Base-by-base conservation (phyloP, 208 protist genomes). In the Acanthamoeba pearcei region DNA sequence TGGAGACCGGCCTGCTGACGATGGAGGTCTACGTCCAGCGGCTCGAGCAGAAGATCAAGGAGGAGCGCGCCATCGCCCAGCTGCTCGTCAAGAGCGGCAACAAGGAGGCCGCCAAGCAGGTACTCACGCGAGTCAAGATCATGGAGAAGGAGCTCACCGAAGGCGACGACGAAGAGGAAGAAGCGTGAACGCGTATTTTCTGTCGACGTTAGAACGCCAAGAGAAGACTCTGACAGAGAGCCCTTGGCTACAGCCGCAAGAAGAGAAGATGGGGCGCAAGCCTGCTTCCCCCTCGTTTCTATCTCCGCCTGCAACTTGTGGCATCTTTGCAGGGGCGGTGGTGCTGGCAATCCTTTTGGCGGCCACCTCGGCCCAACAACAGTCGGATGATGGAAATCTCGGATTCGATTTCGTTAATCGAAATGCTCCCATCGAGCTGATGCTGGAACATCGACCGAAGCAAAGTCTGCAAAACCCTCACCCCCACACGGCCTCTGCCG, bases 141-240 rank as follows among this genome's bases (percentile, higher is more conserved):
- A 92, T 92, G 86, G 86, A 92, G 86, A 92, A 92, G 86, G 86
- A 92, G 86, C 86, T 92, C 13, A 55, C 86, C 17, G 86, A 74
- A 76, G 86, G 32, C 35, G 86, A 68, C 15, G 85, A 38, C 19
- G 62, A 92, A 46, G 86, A 38, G 42, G 86, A 92, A 74, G 60
- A 92, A 13, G 49, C 49, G 10, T 53, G 49, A 53, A 53, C 4
- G 64, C 9, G n/a, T 70, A 6, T 27, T 62, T 62, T 62, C 57
- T 62, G 57, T 62, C 57, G 32, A 76, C 32, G n/a, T 70, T 70
- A 10, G 55, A n/a, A n/a, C 55, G 22, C 9, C 42, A 49, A 49
- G 46, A 49, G 46, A 62, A 53, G 49, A 0, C 13, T 53, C 9
- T 42, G 17, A 0, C 60, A 0, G 64, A 32, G 64, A 62, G 57